These are phyloP conservation scores for Globisporangium apiculatum DNA, from an alignment of 352 stramenopile species.

Conservation along the genomic window DNA sequence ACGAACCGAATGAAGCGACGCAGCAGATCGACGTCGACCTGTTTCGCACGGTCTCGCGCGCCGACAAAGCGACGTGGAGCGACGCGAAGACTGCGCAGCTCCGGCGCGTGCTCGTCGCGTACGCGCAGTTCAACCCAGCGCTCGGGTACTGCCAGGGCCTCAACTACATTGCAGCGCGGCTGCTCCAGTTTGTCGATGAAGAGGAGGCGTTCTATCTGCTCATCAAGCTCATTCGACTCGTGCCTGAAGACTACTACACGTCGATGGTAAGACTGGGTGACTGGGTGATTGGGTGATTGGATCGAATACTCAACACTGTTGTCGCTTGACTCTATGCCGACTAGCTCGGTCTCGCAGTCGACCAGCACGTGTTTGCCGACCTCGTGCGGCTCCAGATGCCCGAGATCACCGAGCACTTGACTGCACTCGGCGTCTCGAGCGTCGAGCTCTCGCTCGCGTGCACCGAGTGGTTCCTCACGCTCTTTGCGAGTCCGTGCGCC, in stretches of 20 bases:
- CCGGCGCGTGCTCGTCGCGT: slow-evolving; percentile 77
- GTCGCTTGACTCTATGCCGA: neutral
- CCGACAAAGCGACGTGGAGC: slow-evolving; percentile 58
- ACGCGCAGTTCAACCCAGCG: slow-evolving; percentile 72
- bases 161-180: slow-evolving; percentile 81
- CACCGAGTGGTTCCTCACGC: slow-evolving; percentile 85
- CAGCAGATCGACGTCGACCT: slow-evolving; percentile 84
- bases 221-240: slow-evolving; percentile 63
- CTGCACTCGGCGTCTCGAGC: slow-evolving; percentile 65
- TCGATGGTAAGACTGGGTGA: slow-evolving; percentile 58
- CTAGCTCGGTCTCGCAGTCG: slow-evolving; percentile 74
- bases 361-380: slow-evolving; percentile 86
- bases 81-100: slow-evolving; percentile 67
- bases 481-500: slow-evolving; percentile 78
- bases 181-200: slow-evolving; percentile 61
- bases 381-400: slow-evolving; percentile 72
- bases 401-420: slow-evolving; percentile 54
- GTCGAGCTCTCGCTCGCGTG: slow-evolving; percentile 83
- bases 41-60: slow-evolving; percentile 55
- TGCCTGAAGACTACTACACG: slow-evolving; percentile 86
- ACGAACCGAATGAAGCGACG: slow-evolving; percentile 33
- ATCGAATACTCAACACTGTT: neutral
- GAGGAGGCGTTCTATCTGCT: slow-evolving; percentile 83
- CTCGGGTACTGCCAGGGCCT: slow-evolving; percentile 85
- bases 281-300: neutral